phyloP scores from a whole-genome alignment of 2,329 filamentous ascomycete genomes.

The Dactylellina cionopaga region DNA sequence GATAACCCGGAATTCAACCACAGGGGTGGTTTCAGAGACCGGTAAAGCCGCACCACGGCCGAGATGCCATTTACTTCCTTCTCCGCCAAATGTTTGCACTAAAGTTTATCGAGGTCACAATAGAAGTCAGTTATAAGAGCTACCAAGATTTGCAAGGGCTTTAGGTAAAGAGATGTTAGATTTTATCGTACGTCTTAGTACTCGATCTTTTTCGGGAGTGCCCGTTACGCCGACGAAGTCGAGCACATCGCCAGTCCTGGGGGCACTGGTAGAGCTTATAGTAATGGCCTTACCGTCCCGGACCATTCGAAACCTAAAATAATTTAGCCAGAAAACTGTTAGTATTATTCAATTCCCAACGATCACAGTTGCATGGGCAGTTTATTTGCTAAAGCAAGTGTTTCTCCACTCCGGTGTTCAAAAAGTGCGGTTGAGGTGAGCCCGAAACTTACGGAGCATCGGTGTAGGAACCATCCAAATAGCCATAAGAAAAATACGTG shows the following conservation, averaged over 20 bases:
- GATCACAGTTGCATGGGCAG: no score
- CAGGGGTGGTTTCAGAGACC: slow-evolving; percentile 6
- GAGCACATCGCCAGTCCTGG: slow-evolving; percentile 16
- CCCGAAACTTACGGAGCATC: slow-evolving; percentile 22
- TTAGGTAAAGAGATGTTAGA: no score
- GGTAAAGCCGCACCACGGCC: slow-evolving; percentile 9
- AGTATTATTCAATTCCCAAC: background rate
- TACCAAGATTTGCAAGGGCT: no score
- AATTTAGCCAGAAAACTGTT: background rate
- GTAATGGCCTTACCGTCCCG: slow-evolving; percentile 6
- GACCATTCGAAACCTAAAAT: slow-evolving; percentile 12
- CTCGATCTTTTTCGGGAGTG: background rate
- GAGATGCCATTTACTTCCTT: slow-evolving; percentile 21
- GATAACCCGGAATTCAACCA: slow-evolving; percentile 31
- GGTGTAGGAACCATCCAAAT: slow-evolving; percentile 9
- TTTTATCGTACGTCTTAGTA: slow-evolving; percentile 19
- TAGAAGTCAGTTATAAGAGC: no score
- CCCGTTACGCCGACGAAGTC: slow-evolving; percentile 16
- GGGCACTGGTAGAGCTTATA: background rate
- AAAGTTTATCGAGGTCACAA: no score
- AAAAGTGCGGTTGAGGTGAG: background rate
- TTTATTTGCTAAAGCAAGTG: no score
- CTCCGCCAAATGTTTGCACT: slow-evolving; percentile 31
- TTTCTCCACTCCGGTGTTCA: no score
- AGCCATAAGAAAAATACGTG: slow-evolving; percentile 39